Base-by-base conservation (phyloP, 495 filamentous ascomycete species). In the Aspergillus indologenus region DNA sequence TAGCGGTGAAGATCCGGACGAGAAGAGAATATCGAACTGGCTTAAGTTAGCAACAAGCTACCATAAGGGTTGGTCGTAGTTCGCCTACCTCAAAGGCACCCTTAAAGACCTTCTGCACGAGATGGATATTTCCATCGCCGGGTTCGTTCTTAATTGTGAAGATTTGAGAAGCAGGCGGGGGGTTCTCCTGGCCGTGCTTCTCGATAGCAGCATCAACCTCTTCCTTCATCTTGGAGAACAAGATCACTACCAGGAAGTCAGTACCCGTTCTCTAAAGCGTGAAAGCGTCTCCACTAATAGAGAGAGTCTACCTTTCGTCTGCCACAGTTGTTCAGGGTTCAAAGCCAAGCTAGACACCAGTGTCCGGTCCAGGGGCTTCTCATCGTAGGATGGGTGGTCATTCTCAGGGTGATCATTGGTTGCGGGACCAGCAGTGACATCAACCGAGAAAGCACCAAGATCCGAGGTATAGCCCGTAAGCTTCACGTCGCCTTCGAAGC, bases 61-160 rank as follows among this genome's bases (percentile, higher is more conserved):
- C 21, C 24, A 26, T 20, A 24, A n/a, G n/a, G n/a, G n/a, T n/a
- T n/a, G 52, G 1, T 11, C 1, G 1, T 8, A 26, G 42, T 9
- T 9, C 31, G 7, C 22, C 53, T 76, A 85, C 82, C 78, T 90
- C 90, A 68, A 98, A 98, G 21, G 85, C 65, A 1, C 95, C 95
- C 67, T 90, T 83, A 69, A 97, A 98, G 3, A 92, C 81, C 73
- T 96, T 98, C 71, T 98, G 93, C 43, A 98, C 83, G 49, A 95
- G 77, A 60, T 98, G 94, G 4, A 91, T 64, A 65, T 98, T 98
- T 15, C 93, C 95, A 19, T 74, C 50, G 14, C 84, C 85, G 19
- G 90, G 85, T 0, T 74, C 66, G 58, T 95, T 87, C 42, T 76
- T 69, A 54, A 98, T 80, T 5, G 89, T 92, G 70, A 92, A 97